phyloP scores from a whole-genome alignment of 169 alveolate genomes.

The Plasmodium sp. region DNA sequence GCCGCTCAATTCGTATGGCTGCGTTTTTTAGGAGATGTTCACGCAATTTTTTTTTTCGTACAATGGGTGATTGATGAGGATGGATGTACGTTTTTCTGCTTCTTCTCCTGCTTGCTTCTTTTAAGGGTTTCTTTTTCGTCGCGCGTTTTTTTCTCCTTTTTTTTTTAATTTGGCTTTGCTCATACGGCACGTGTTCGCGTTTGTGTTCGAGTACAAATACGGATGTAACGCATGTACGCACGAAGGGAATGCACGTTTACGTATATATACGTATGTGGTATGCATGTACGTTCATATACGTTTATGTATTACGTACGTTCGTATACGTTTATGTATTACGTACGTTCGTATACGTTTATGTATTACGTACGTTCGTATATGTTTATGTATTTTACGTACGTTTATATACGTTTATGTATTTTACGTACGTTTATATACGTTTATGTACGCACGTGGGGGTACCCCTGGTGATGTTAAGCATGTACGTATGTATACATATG shows the following conservation, averaged over 20 bases:
- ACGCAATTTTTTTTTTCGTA: background rate
- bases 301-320: background rate
- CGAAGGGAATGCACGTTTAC: background rate
- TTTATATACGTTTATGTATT: background rate
- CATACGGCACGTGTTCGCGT: background rate
- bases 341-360: background rate
- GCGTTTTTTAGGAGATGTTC: background rate
- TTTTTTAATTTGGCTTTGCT: background rate
- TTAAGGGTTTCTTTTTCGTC: background rate
- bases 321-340: background rate
- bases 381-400: background rate
- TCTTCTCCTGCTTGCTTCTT: background rate
- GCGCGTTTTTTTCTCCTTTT: background rate
- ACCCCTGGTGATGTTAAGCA: background rate
- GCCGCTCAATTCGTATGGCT: background rate
- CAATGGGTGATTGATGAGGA: background rate
- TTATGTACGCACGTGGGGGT: background rate
- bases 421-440: background rate
- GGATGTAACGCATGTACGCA: background rate
- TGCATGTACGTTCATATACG: background rate
- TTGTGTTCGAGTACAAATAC: background rate
- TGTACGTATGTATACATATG: background rate
- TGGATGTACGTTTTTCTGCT: background rate
- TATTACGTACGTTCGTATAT: background rate
- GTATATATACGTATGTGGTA: background rate